phyloP scores from a whole-genome alignment of 1,139 yeast genomes.

The Ogataea hybrid region DNA sequence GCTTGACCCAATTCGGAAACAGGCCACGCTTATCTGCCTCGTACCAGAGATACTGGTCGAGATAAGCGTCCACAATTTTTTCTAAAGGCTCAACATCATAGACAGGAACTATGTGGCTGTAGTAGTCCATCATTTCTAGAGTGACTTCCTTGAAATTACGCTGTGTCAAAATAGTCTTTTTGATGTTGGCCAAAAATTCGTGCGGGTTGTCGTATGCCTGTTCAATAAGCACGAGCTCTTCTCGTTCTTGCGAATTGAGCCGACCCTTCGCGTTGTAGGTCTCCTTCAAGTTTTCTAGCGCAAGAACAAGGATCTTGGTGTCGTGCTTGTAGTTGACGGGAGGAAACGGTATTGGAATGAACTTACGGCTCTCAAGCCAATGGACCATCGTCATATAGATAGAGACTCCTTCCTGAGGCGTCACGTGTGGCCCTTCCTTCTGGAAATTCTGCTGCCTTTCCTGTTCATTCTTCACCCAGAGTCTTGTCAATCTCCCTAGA shows the following conservation, averaged over 20 bases:
- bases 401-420: constrained; percentile 86
- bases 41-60: constrained; percentile 95
- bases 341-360: constrained; percentile 91
- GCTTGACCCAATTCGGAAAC: constrained; percentile 96
- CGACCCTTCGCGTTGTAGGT: constrained; percentile 80
- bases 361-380: constrained; percentile 87
- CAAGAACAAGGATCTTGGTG: constrained; percentile 82
- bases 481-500: constrained; percentile 82
- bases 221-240: constrained; percentile 89
- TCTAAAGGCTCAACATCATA: constrained; percentile 89
- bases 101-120: constrained; percentile 80
- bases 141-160: constrained; percentile 90
- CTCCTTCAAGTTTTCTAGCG: constrained; percentile 85
- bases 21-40: constrained; percentile 85
- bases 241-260: constrained; percentile 82
- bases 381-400: constrained; percentile 84
- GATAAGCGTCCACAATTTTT: constrained; percentile 92
- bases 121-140: constrained; percentile 89
- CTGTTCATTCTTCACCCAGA: constrained; percentile 93
- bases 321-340: constrained; percentile 92
- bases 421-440: constrained; percentile 82
- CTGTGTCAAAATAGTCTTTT: constrained; percentile 80
- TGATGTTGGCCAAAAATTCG: constrained; percentile 82
- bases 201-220: constrained; percentile 98
- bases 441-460: constrained; percentile 79